These are phyloP conservation scores for Tylopilus plumbeoviolaceoides DNA, from an alignment of 768 basidiomycete genomes.

Conservation along the genomic window DNA sequence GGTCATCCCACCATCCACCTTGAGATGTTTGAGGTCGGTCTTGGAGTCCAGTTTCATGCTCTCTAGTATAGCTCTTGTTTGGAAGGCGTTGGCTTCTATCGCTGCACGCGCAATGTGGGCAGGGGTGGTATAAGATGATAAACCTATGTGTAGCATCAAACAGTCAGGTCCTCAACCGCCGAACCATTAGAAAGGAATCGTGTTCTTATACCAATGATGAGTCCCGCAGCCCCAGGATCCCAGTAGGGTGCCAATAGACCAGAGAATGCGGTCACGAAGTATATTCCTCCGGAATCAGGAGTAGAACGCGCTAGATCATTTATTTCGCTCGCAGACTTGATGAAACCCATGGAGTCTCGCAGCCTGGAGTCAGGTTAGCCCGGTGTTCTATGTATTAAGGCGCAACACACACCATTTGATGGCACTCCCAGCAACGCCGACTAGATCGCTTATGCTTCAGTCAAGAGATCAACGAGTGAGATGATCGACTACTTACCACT, in stretches of 20 bases:
- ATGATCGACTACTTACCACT: conserved; percentile 57
- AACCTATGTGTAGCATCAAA: conserved; percentile 35
- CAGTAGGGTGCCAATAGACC: conserved; percentile 97
- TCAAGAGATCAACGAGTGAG: neutral
- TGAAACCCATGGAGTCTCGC: conserved; percentile 84
- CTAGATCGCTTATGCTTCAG: conserved; percentile 32
- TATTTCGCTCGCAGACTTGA: conserved; percentile 75
- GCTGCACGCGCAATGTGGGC: conserved; percentile 93
- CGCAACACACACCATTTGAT: conserved; percentile 69
- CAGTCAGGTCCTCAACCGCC: neutral
- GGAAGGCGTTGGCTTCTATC: conserved; percentile 93
- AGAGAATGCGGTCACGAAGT: conserved; percentile 96
- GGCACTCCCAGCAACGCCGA: conserved; percentile 92
- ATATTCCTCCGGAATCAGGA: conserved; percentile 80
- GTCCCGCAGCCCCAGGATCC: conserved; percentile 88
- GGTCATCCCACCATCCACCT: conserved; percentile 98
- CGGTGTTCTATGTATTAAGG: neutral
- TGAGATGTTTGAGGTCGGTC: conserved; percentile 74
- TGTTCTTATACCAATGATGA: conserved; percentile 63
- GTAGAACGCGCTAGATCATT: conserved; percentile 79
- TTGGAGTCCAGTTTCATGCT: conserved; percentile 92
- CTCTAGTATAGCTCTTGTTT: conserved; percentile 92
- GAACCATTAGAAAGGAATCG: conserved; percentile 3
- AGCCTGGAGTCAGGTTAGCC: conserved; percentile 45
- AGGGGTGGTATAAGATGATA: conserved; percentile 86